These are phyloP conservation scores for Jaltomata sinuosa DNA, from an alignment of 257 asterid species.

Conservation along the genomic window DNA sequence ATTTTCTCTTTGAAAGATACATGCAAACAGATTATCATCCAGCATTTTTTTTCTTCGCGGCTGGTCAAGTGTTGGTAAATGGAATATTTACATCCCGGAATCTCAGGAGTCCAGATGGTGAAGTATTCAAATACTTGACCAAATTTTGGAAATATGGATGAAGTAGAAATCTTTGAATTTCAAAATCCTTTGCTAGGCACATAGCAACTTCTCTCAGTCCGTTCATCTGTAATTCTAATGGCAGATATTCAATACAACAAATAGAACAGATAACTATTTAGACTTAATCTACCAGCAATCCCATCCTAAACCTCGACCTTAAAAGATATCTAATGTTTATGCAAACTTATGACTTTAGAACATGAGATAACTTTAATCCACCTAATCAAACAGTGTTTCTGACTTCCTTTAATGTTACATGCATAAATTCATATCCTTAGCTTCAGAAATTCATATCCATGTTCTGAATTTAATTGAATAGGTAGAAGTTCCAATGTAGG, in stretches of 20 bases:
- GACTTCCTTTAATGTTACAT: background rate
- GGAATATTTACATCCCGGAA: background rate
- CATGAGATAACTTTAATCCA: background rate
- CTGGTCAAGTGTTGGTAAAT: background rate
- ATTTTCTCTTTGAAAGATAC: background rate
- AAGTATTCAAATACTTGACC: background rate
- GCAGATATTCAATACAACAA: background rate
- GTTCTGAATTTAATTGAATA: background rate
- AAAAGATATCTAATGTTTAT: background rate
- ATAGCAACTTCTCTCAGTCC: background rate
- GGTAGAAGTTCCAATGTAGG: background rate
- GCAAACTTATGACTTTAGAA: background rate
- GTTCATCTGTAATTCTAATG: background rate
- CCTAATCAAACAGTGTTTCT: background rate
- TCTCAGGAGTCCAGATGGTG: background rate
- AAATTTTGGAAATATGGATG: background rate
- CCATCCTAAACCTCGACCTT: background rate
- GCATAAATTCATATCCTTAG: background rate
- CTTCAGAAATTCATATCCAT: background rate
- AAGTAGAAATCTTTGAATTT: background rate
- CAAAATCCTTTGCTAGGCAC: background rate
- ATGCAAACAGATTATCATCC: background rate
- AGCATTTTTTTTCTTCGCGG: background rate
- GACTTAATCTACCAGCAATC: background rate
- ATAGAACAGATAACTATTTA: background rate